Evolutionary conservation across 306 rosid genomes (phyloP).

Genomic region (Heteromeles arbutifolia): DNA sequence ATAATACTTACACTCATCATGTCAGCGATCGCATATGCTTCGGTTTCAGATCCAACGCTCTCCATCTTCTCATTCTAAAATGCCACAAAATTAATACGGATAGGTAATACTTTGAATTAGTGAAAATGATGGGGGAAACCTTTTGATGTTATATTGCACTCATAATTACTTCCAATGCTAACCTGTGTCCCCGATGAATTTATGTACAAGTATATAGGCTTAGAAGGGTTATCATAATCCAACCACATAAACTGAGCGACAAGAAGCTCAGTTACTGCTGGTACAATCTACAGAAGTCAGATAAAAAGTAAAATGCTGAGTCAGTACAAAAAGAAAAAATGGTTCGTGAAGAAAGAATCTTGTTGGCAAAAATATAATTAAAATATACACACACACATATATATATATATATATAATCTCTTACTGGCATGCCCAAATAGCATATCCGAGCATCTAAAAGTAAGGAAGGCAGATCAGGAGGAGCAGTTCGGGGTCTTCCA

Average conservation of each 20-base stretch:
- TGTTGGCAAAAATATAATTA: conserved; percentile 1
- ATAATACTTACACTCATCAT: conserved; percentile 69
- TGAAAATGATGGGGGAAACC: background rate
- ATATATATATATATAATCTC: conserved; percentile 13
- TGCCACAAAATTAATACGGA: conserved; percentile 5
- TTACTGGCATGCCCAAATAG: conserved; percentile 96
- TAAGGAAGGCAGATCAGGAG: conserved; percentile 94
- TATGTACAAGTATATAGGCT: conserved; percentile 84
- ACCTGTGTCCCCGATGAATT: conserved; percentile 95
- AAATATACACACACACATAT: no score
- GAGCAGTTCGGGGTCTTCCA: conserved; percentile 73
- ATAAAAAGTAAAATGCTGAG: conserved; percentile 16
- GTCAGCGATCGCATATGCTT: conserved; percentile 89
- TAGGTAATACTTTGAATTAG: background rate
- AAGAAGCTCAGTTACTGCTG: conserved; percentile 91
- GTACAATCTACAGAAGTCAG: conserved; percentile 65
- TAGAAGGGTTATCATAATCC: conserved; percentile 73
- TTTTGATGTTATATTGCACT: background rate
- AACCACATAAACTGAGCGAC: conserved; percentile 90
- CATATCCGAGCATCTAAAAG: conserved; percentile 80
- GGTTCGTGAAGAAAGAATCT: background rate
- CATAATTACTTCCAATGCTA: conserved; percentile 18
- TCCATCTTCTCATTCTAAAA: conserved; percentile 74
- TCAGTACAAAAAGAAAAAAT: background rate
- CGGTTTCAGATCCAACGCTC: conserved; percentile 83